Evolutionary conservation across 2,329 filamentous ascomycete species (phyloP).

Genomic region (Taxawa tesnikishii): DNA sequence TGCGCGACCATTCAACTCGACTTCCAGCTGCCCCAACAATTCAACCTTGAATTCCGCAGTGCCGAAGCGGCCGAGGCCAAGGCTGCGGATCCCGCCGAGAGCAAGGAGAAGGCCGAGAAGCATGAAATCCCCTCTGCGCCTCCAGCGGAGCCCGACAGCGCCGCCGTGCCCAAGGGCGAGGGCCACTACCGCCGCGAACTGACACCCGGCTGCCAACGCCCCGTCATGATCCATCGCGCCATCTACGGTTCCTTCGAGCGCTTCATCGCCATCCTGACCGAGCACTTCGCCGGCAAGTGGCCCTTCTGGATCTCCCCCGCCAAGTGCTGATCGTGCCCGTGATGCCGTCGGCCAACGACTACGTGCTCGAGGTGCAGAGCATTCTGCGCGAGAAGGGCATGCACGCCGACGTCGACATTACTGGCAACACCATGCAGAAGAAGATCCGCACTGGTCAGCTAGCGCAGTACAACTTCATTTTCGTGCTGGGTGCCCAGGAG

Average conservation of each 20-base stretch:
- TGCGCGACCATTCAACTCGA: constrained; percentile 92
- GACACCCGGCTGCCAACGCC: constrained; percentile 59
- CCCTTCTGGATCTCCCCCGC: constrained; percentile 78
- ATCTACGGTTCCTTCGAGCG: constrained; percentile 61
- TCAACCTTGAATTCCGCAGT: constrained; percentile 71
- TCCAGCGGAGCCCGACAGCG: constrained; percentile 14
- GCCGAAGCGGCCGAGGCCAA: constrained; percentile 26
- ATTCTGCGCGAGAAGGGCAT: constrained; percentile 56
- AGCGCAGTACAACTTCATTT: constrained; percentile 74
- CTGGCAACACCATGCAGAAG: constrained; percentile 75
- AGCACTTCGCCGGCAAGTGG: constrained; percentile 82
- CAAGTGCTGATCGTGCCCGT: constrained; percentile 72
- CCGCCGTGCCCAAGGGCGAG: constrained; percentile 16
- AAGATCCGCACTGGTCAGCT: constrained; percentile 77
- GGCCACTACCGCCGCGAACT: constrained; percentile 34
- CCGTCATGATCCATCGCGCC: constrained; percentile 79
- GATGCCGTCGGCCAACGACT: constrained; percentile 57
- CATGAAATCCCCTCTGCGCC: constrained; percentile 21
- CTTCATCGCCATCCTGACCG: constrained; percentile 63
- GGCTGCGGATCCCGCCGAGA: constrained; percentile 26
- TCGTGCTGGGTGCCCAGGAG: constrained; percentile 55
- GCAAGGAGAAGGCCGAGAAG: constrained; percentile 15
- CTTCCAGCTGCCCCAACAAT: constrained; percentile 75
- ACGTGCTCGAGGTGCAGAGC: constrained; percentile 61
- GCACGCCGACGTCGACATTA: constrained; percentile 59